A percentile compares a stretch with the other conserved stretches of the same genome.
Evolutionary conservation across 73 alveolate species (phyloP).

Genomic region (Paramecium primaurelia): DNA sequence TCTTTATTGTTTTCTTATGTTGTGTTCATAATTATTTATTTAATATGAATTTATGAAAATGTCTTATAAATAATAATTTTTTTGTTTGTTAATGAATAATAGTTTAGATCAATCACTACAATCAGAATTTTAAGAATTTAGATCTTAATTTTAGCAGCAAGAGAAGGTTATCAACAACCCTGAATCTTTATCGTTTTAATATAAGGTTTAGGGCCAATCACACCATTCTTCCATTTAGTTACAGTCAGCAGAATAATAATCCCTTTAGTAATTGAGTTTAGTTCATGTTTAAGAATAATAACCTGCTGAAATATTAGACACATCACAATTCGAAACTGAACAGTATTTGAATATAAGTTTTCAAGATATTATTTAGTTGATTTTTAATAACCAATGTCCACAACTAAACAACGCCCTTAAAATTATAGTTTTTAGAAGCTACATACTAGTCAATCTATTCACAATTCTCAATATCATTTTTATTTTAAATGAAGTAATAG

Average conservation of each 20-base stretch:
- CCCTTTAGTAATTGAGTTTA: not conserved
- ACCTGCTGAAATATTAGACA: not conserved
- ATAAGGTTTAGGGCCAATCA: not conserved
- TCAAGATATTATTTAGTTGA: not conserved
- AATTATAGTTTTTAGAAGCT: not conserved
- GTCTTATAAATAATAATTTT: not conserved
- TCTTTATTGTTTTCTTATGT: not conserved
- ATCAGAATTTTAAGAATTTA: not conserved
- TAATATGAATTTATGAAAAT: not conserved
- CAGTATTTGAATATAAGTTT: slow-evolving; percentile 13
- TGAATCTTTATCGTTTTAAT: not conserved
- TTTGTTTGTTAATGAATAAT: not conserved
- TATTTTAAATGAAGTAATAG: not conserved
- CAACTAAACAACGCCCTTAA: not conserved
- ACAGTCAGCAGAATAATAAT: not conserved
- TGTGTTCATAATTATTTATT: not conserved
- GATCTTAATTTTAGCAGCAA: not conserved
- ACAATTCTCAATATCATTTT: not conserved
- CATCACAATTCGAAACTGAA: not conserved
- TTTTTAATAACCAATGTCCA: slow-evolving; percentile 9
- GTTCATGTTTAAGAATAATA: not conserved
- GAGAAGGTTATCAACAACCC: not conserved
- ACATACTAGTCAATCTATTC: not conserved
- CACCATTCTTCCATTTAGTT: not conserved
- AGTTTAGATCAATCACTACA: not conserved